These are phyloP conservation scores for Moesziomyces globuligerus DNA, from an alignment of 1,284 basidiomycete genomes.

Conservation along the genomic window DNA sequence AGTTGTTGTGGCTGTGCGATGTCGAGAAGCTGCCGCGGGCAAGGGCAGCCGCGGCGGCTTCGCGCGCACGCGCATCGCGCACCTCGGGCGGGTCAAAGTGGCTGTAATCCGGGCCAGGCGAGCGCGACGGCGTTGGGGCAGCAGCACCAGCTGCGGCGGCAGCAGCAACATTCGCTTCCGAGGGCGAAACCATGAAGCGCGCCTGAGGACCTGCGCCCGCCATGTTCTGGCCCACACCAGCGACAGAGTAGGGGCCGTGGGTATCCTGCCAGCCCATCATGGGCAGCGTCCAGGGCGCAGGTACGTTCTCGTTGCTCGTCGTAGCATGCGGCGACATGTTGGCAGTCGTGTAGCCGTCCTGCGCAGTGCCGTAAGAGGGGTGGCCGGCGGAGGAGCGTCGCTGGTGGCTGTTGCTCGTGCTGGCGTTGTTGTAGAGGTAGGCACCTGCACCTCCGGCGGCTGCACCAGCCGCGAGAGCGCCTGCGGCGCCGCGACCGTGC, in stretches of 20 bases:
- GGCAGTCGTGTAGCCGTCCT: constrained; percentile 22
- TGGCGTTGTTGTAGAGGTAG: constrained; percentile 28
- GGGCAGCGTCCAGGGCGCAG: constrained; percentile 41
- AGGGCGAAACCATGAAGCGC: constrained; percentile 42
- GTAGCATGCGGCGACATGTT: constrained; percentile 33
- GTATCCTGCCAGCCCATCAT: constrained; percentile 46
- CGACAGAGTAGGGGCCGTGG: constrained; percentile 33
- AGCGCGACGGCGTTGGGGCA: constrained; percentile 15
- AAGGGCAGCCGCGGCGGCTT: constrained; percentile 47
- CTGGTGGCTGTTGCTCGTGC: constrained; percentile 8
- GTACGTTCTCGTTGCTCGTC: constrained; percentile 12
- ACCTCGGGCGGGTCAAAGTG: constrained; percentile 62
- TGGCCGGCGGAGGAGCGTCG: constrained; percentile 38
- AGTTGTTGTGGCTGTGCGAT: constrained; percentile 11
- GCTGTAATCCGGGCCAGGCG: constrained; percentile 50
- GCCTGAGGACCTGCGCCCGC: constrained; percentile 23
- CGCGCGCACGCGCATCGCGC: constrained; percentile 48
- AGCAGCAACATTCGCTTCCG: constrained; percentile 28
- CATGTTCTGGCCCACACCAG: constrained; percentile 33
- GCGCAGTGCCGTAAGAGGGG: constrained; percentile 17
- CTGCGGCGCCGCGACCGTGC: constrained; percentile 14
- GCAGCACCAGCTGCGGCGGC: constrained; percentile 17
- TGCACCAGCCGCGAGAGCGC: constrained; percentile 42
- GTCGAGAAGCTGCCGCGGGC: constrained; percentile 21
- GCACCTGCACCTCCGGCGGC: constrained; percentile 34